Conservation (phyloP, 331 rosid species). For the Malus hybrid region DNA sequence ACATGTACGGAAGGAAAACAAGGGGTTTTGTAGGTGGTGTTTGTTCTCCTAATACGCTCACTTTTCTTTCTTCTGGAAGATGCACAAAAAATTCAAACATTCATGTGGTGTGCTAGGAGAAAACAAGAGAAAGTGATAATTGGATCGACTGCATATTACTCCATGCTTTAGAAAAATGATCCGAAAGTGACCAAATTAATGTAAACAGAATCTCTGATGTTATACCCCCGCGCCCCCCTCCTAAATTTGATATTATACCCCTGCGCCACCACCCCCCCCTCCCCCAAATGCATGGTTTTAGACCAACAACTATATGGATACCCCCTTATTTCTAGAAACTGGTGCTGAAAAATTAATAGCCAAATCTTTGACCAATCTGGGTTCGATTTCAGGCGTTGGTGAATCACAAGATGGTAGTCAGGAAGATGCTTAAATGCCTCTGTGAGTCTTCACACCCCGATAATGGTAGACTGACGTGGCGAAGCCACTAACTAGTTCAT, state of each 20-base stretch:
- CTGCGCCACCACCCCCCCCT: too few relatives aligned
- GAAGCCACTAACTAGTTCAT: fast-evolving
- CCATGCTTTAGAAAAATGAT: too few relatives aligned
- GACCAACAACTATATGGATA: not conserved
- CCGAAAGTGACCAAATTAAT: too few relatives aligned
- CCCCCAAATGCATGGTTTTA: too few relatives aligned
- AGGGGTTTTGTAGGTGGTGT: not conserved
- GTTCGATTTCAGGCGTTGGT: fast-evolving
- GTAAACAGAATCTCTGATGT: too few relatives aligned
- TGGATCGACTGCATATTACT: not conserved
- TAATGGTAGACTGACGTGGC: not conserved
- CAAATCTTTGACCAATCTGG: too few relatives aligned
- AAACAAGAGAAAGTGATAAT: not conserved
- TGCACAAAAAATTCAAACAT: not conserved
- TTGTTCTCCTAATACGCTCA: not conserved
- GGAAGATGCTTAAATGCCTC: fast-evolving
- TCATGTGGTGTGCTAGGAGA: not conserved
- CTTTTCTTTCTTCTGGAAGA: not conserved
- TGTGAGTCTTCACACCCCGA: not conserved
- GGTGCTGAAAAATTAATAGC: too few relatives aligned
- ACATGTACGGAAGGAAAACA: not conserved
- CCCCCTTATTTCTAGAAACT: not conserved
- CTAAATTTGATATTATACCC: too few relatives aligned
- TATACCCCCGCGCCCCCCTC: too few relatives aligned
- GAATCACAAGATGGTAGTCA: too few relatives aligned